A percentile compares a stretch with the other conserved stretches of the same genome.
These are phyloP conservation scores for Plectosphaerella plurivora DNA, from an alignment of 2,329 filamentous ascomycete species.

Conservation along the genomic window DNA sequence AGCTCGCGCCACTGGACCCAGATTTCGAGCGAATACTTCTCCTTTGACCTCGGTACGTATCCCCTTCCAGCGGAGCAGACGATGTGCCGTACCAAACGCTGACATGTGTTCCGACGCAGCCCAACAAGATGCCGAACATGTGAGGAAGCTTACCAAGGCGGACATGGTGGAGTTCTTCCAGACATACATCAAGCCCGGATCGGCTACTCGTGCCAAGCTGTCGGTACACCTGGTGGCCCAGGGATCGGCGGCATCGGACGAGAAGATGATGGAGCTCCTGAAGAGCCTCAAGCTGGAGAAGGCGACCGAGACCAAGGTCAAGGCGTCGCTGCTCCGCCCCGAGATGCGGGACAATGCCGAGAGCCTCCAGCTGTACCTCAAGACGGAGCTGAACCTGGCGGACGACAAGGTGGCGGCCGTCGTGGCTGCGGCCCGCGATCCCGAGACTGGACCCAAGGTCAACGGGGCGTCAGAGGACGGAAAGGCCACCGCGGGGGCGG, in stretches of 20 bases:
- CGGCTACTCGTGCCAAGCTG: constrained; percentile 71
- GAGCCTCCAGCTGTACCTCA: constrained; percentile 45
- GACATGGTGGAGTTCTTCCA: constrained; percentile 79
- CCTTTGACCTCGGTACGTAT: constrained; percentile 76
- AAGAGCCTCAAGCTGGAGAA: constrained; percentile 27
- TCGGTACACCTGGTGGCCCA: constrained; percentile 81
- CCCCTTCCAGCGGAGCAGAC: neutral
- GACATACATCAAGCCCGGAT: constrained; percentile 70
- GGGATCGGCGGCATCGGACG: constrained; percentile 40
- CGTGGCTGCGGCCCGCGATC: constrained; percentile 36
- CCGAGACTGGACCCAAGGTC: constrained; percentile 34
- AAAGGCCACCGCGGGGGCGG: constrained; percentile 23
- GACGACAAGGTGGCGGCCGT: constrained; percentile 46
- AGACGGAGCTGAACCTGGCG: constrained; percentile 39
- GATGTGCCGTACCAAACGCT: neutral
- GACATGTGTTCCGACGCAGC: constrained; percentile 36
- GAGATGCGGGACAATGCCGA: constrained; percentile 45
- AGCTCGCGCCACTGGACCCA: constrained; percentile 79
- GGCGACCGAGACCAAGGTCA: constrained; percentile 17
- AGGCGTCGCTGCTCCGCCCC: constrained; percentile 4
- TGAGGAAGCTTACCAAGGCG: constrained; percentile 70
- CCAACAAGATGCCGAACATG: constrained; percentile 69
- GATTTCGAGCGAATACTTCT: constrained; percentile 80
- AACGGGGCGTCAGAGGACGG: constrained; percentile 24
- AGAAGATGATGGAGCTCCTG: constrained; percentile 36